Base-by-base conservation (phyloP, 768 basidiomycete genomes). In the Mycena sanguinolenta region DNA sequence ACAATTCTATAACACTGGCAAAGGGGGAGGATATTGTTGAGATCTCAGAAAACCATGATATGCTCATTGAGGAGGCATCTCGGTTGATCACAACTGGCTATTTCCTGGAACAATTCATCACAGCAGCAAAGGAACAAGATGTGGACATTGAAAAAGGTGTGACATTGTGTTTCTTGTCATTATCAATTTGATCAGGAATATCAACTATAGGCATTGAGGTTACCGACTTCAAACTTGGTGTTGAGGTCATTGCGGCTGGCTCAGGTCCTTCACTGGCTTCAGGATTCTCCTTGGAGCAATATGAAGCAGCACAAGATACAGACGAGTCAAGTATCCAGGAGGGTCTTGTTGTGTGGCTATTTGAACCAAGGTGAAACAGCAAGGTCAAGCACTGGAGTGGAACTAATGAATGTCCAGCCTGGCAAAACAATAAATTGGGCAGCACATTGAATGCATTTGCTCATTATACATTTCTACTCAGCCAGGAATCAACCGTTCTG, bases 301-400 rank as follows among this genome's bases (percentile, higher is more conserved):
- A 42, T 17, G 16, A 42, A 9, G 39, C 39, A 4, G 39, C 19
- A 42, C 39, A 42, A 12, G 39, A 42, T 4, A 17, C 12, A 42
- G 39, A 42, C 39, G 16, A 42, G 39, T 42, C 39, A 17, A 42
- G 39, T 17, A 42, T 42, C 39, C 39, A 42, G 19, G 39, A 42
- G 39, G 61, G 46, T 49, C 50, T 50, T 36, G 36, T 62, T 0
- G n/a, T 62, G 2, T 62, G 61, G 61, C 61, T 62, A 9, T 62
- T 62, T 52, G 61, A 62, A 28, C 61, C 61, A 36, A 34, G 61
- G 50, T 39, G 46, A 36, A 14, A 30, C 32, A 62, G 30, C 49
- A 50, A 62, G 32, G 61, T 62, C 19, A 23, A 27, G 38, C 61
- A 62, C 25, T 62, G 61, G 61, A 62, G 61, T 21, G 61, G 61